phyloP scores from a whole-genome alignment of 345 rosid genomes.

The Isatis tinctoria region DNA sequence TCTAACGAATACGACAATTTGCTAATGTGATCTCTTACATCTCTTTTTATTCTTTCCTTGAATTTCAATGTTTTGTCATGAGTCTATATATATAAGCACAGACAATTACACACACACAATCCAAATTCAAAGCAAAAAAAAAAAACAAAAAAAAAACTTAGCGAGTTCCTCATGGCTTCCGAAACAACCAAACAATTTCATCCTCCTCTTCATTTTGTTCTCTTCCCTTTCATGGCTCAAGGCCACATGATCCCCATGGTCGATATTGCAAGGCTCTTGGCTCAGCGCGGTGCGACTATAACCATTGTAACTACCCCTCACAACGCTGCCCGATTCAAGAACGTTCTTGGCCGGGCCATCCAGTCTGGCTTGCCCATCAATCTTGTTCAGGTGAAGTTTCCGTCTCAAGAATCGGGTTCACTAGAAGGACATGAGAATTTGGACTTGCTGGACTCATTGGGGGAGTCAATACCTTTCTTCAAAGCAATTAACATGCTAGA shows the following conservation, averaged over 20 bases:
- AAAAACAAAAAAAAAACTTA: neutral
- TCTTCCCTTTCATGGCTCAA: constrained; percentile 43
- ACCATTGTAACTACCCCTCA: constrained; percentile 46
- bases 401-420: constrained; percentile 20
- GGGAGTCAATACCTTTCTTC: neutral
- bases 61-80: neutral
- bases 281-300: constrained; percentile 35
- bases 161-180: constrained; percentile 15
- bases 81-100: neutral
- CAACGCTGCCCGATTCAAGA: constrained; percentile 31
- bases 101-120: neutral
- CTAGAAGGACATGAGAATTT: constrained; percentile 31
- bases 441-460: constrained; percentile 23
- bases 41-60: neutral
- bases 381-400: constrained; percentile 20
- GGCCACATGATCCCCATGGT: constrained; percentile 47
- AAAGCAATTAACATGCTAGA: neutral
- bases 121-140: neutral
- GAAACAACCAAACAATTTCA: neutral
- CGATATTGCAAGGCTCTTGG: constrained; percentile 45
- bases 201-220: constrained; percentile 42
- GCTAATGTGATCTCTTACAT: neutral
- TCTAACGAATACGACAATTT: constrained; percentile 3
- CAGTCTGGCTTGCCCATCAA: constrained; percentile 32
- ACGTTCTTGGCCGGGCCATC: constrained; percentile 23